Evolutionary conservation across 257 asterid species (phyloP).

Genomic region (Nicotiana attenuata): DNA sequence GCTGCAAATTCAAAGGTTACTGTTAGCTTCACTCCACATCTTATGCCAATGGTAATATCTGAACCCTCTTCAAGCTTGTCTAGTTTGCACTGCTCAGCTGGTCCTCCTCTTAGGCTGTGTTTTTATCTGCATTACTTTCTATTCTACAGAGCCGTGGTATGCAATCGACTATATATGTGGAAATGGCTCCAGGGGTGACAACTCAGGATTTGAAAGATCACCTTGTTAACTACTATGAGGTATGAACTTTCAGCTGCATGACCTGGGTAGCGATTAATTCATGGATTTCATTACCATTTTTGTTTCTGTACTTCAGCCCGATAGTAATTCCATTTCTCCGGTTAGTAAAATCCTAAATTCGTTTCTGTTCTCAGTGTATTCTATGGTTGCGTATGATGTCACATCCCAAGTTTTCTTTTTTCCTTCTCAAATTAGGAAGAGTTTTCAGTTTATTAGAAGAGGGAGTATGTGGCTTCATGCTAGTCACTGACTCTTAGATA

Average conservation of each 20-base stretch:
- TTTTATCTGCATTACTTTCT: neutral
- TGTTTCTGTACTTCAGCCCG: neutral
- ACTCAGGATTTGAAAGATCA: conserved; percentile 62
- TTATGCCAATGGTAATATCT: conserved; percentile 86
- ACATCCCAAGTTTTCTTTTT: neutral
- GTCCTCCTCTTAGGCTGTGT: neutral
- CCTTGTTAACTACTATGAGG: conserved; percentile 62
- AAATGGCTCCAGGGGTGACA: conserved; percentile 75
- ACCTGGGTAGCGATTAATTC: neutral
- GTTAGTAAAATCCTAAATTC: neutral
- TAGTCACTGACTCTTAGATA: neutral
- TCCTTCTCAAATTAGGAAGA: neutral
- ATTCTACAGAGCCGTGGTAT: conserved; percentile 82
- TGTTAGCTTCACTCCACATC: conserved; percentile 95
- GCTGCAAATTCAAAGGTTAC: conserved; percentile 74
- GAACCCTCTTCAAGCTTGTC: neutral
- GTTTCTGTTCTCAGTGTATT: neutral
- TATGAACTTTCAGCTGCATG: conserved; percentile 13
- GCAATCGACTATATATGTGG: conserved; percentile 94
- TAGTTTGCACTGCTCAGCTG: neutral
- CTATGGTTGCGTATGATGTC: neutral
- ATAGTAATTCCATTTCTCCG: neutral
- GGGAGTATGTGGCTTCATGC: neutral
- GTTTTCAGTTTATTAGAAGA: neutral
- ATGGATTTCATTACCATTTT: neutral